Conservation (phyloP, 169 alveolate species). For the Theileria sp. region DNA sequence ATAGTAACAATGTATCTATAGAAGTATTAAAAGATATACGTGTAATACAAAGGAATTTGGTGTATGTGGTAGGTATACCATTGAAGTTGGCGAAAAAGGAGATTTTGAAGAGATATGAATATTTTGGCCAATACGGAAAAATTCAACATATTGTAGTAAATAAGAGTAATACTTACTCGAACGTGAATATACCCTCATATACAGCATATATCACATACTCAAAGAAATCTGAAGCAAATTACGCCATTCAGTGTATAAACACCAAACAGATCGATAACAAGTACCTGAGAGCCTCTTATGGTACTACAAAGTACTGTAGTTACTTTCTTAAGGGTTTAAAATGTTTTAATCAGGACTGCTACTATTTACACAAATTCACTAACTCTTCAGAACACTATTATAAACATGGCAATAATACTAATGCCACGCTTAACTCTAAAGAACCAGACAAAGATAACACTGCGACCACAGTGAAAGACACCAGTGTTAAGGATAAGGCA, state of each 20-base stretch:
- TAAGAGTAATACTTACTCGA: constrained; percentile 82
- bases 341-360: constrained; percentile 88
- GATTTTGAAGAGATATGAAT: constrained; percentile 78
- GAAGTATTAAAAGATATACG: constrained; percentile 80
- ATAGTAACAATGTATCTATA: not conserved
- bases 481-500: constrained; percentile 16
- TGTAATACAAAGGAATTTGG: constrained; percentile 86
- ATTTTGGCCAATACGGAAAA: constrained; percentile 87
- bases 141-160: constrained; percentile 81
- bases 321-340: constrained; percentile 82
- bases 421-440: constrained; percentile 21
- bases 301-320: constrained; percentile 92
- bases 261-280: constrained; percentile 85
- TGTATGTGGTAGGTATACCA: constrained; percentile 86
- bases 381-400: constrained; percentile 77
- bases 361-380: constrained; percentile 87
- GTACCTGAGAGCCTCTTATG: constrained; percentile 87
- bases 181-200: constrained; percentile 84
- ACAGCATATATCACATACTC: constrained; percentile 90
- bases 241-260: constrained; percentile 88
- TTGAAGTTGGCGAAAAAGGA: constrained; percentile 81
- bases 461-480: not conserved
- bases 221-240: constrained; percentile 84
- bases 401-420: constrained; percentile 2
- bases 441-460: constrained; percentile 5